phyloP scores from a whole-genome alignment of 2,329 filamentous ascomycete species.

The Fusarium anthophilum region DNA sequence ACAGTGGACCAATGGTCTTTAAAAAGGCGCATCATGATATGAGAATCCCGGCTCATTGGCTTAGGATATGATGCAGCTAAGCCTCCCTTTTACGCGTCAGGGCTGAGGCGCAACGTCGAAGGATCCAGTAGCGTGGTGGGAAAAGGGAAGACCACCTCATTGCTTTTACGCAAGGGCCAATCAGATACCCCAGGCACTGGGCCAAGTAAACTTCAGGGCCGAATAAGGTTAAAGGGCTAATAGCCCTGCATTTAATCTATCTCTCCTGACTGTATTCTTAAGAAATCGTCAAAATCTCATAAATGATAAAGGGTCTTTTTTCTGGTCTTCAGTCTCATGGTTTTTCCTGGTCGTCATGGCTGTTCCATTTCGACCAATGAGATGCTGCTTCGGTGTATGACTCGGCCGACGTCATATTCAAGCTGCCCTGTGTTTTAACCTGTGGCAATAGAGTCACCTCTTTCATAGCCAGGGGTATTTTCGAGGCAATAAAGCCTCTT shows the following conservation, averaged over 20 bases:
- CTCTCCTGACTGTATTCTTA: not conserved
- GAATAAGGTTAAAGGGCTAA: not conserved
- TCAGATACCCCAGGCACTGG: not conserved
- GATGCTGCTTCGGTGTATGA: not conserved
- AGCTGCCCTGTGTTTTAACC: not conserved
- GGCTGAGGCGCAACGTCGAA: not conserved
- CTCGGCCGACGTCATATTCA: not conserved
- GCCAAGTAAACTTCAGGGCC: not conserved
- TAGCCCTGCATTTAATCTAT: not conserved
- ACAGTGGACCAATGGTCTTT: too few species aligned
- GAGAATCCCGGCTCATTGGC: too few species aligned
- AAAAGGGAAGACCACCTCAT: not conserved
- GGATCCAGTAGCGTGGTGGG: not conserved
- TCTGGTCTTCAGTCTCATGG: not conserved
- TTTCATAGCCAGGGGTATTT: not conserved
- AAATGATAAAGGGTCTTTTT: not conserved
- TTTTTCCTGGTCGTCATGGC: not conserved
- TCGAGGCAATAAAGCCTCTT: accelerated
- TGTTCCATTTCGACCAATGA: not conserved
- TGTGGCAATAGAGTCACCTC: not conserved
- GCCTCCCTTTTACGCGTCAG: not conserved
- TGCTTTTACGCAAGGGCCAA: not conserved
- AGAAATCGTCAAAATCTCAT: not conserved
- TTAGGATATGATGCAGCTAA: not conserved
- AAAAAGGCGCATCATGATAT: not conserved